These are phyloP conservation scores for Chenopodium berlandieri DNA, from an alignment of 148 eudicot species.

Conservation along the genomic window DNA sequence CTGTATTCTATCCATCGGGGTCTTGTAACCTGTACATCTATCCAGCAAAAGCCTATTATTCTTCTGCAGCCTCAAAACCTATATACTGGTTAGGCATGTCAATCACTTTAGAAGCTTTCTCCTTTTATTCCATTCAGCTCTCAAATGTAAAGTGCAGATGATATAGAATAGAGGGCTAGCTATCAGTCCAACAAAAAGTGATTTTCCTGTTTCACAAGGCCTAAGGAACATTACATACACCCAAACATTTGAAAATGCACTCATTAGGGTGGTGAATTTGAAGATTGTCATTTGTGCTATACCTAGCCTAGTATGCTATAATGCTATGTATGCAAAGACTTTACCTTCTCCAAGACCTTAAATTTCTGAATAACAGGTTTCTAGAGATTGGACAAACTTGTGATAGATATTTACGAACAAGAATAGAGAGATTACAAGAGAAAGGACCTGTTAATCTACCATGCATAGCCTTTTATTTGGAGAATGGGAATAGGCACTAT, in stretches of 20 bases:
- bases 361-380: background rate
- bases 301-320: background rate
- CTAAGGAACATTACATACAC: background rate
- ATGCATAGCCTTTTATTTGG: background rate
- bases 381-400: background rate
- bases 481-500: background rate
- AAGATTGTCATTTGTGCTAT: background rate
- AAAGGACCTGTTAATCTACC: too few relatives aligned
- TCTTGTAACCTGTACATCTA: background rate
- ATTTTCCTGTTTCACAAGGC: background rate
- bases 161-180: too few relatives aligned
- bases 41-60: background rate
- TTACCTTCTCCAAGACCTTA: background rate
- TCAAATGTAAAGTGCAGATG: background rate
- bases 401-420: background rate
- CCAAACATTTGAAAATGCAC: background rate
- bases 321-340: background rate
- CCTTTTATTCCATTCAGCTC: background rate
- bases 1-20: background rate
- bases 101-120: background rate
- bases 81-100: background rate
- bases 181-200: background rate
- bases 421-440: background rate
- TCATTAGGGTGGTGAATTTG: background rate
- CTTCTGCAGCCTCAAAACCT: background rate